Base-by-base conservation (phyloP, 257 asterid species). In the Solanum paucissectum region DNA sequence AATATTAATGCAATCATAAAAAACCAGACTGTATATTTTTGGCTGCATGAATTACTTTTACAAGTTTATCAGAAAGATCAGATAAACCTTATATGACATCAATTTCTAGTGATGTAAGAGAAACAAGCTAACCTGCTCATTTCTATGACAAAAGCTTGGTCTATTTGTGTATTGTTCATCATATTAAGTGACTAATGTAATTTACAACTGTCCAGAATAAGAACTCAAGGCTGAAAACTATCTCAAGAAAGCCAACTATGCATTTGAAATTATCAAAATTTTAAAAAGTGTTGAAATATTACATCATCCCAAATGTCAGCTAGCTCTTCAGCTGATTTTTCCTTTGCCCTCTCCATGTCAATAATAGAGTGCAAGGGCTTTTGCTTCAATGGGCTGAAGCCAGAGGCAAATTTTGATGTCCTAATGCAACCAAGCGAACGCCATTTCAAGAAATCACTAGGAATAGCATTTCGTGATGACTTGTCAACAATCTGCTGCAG, bases 271-370 rank as follows among this genome's bases (percentile, higher is more conserved):
- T 34, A 77, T 25, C n/a, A 42, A 76, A 86, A 85, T 23, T 60
- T 8, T 2, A 84, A 60, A 27, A 38, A 55, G 52, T 58, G 90
- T 66, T 49, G 62, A 71, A 68, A 83, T 85, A 90, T 92, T 89
- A 95, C 99, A 91, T 97, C 99, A 90, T 96, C 95, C 99, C 99
- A 96, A 87, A 97, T 92, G 38, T 92, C 98, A 64, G 96, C 94
- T 49, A 97, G 95, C 89, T 94, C 95, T 83, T 97, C 95, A 25
- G 98, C 90, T 55, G 94, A 91, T 91, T 95, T 95, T 87, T 81
- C 76, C 90, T 94, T 93, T 34, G 96, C 99, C 91, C 98, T 93
- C 82, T 91, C 91, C n/a, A 96, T 73, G 88, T 95, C 98, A 52
- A 96, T 86, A 86, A 97, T 97, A 29, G 96, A 91, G 77, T 91